Base-by-base conservation (phyloP, 1,139 yeast genomes). In the Meyerozyma smithsonii region DNA sequence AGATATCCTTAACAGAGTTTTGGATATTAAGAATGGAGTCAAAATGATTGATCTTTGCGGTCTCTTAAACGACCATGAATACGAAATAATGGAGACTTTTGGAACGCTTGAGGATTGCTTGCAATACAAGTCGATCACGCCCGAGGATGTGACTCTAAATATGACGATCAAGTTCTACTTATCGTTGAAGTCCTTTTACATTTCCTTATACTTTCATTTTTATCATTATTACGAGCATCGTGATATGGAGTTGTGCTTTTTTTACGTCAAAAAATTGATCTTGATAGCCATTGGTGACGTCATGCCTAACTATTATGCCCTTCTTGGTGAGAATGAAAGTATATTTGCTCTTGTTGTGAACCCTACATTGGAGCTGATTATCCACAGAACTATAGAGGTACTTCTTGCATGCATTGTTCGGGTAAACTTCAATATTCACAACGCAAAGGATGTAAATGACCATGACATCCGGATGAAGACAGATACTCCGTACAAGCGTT, bases 311-410 rank as follows among this genome's bases (percentile, higher is more conserved):
- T 68, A 64, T 42, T 58, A 56, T 41, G 62, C 63, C 11, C 54
- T 61, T 36, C 51, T 65, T 36, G 66, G 64, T 12, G 59, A 59
- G 38, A 54, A 56, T 25, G 61, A 55, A 12, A 54, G 56, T 12
- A 56, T 59, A 20, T 66, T 69, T 42, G 78, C 73, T 44, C 58
- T 67, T 55, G 46, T 66, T 5, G 46, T 74, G 10, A 69, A 72
- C 32, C 79, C 79, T 1, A 51, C 60, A 1, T 51, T 74, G 26
- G 65, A 71, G 35, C 59, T 57, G 43, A 49, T 65, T n/a, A 54
- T 69, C 33, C 74, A 69, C 44, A 64, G 67, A 42, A 49, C 70
- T 2, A 62, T 64, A 39, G 70, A 65, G 43, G 49, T 65, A 6
- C 48, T 56, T 33, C 45, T 68, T 21, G 61, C 69, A 7, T 51